Evolutionary conservation across 2,329 filamentous ascomycete species (phyloP).

Genomic region (Grosmannia huntii): DNA sequence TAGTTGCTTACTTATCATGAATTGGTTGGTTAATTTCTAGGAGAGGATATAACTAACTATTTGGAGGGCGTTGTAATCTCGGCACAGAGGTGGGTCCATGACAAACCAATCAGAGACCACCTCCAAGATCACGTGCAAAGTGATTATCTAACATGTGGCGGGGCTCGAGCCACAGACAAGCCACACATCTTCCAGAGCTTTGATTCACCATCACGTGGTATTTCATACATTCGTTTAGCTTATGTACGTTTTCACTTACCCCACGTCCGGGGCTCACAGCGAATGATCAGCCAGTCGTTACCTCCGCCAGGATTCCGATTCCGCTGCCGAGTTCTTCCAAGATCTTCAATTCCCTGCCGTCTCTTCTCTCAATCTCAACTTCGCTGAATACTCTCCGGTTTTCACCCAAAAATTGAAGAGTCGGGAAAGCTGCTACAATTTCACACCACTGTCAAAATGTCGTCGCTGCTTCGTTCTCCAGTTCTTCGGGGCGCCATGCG

Average conservation of each 20-base stretch:
- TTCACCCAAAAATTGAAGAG: no score
- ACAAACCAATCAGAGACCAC: no score
- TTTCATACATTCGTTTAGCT: neutral
- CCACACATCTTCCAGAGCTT: neutral
- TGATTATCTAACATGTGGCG: no score
- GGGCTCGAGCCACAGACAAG: neutral
- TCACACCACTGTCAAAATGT: conserved; percentile 1
- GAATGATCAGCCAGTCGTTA: conserved; percentile 1
- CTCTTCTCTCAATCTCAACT: neutral
- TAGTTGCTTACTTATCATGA: no score
- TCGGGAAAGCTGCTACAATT: conserved; percentile 6
- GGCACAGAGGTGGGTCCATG: no score
- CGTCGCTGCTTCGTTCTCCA: conserved; percentile 31
- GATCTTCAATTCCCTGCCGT: neutral
- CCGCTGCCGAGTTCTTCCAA: neutral
- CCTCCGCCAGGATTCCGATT: neutral
- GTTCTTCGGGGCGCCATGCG: conserved; percentile 60
- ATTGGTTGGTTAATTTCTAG: no score
- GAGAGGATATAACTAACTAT: no score
- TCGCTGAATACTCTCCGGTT: neutral
- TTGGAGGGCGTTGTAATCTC: no score
- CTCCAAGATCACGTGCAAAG: no score
- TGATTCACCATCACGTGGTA: neutral
- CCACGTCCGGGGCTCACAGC: neutral
- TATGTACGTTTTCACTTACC: neutral